These are phyloP conservation scores for Lotmaria passim DNA, from an alignment of 208 protist species.

Conservation along the genomic window DNA sequence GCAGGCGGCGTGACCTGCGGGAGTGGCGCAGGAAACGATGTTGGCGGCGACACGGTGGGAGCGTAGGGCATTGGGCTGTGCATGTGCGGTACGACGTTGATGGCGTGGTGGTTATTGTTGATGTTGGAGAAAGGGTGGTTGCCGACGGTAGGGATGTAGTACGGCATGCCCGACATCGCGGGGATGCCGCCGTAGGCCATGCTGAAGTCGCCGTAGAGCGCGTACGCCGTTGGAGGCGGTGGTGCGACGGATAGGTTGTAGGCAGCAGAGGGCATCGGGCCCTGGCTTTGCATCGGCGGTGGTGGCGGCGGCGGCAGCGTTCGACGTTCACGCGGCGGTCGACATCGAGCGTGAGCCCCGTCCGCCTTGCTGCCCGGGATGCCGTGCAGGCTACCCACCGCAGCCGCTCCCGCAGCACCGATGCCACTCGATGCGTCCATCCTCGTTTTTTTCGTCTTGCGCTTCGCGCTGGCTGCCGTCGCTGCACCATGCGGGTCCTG, in stretches of 20 bases:
- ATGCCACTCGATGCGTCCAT: slow-evolving; percentile 1
- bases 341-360: slow-evolving; percentile 8
- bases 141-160: slow-evolving; percentile 37
- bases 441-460: slow-evolving; percentile 10
- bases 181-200: slow-evolving; percentile 22
- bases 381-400: slow-evolving; percentile 8
- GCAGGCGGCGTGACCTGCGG: background rate
- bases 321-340: slow-evolving; percentile 14
- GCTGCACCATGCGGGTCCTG: background rate
- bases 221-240: slow-evolving; percentile 2
- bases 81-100: slow-evolving; percentile 39
- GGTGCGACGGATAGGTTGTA: slow-evolving; percentile 15
- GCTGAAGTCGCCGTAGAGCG: slow-evolving; percentile 20
- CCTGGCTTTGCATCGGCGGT: slow-evolving; percentile 16
- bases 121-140: slow-evolving; percentile 45
- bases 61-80: slow-evolving; percentile 17
- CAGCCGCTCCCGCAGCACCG: background rate
- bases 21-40: slow-evolving; percentile 1
- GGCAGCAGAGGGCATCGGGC: slow-evolving; percentile 13
- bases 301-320: slow-evolving; percentile 22
- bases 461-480: slow-evolving; percentile 1
- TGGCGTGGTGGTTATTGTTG: slow-evolving; percentile 44
- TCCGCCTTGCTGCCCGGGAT: slow-evolving; percentile 5
- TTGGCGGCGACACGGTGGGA: background rate
- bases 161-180: slow-evolving; percentile 25